These are phyloP conservation scores for Claviceps quebecensis DNA, from an alignment of 2,329 filamentous ascomycete species.

Conservation along the genomic window DNA sequence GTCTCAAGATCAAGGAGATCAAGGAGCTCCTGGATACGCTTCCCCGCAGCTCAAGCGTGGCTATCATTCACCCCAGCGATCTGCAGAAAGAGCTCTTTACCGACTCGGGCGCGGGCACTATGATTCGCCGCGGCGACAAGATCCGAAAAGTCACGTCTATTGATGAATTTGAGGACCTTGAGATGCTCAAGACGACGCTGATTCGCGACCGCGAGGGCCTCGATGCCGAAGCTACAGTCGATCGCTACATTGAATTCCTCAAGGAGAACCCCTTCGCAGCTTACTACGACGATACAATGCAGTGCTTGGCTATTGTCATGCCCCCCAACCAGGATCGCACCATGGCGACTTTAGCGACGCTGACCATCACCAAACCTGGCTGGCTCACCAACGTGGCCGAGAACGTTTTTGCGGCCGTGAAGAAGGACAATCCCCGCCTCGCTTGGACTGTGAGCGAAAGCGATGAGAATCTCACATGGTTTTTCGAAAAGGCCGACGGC, in stretches of 20 bases:
- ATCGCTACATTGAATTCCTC: constrained; percentile 72
- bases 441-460: constrained; percentile 95
- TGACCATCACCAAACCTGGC: constrained; percentile 85
- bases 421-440: constrained; percentile 82
- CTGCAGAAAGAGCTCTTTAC: constrained; percentile 96
- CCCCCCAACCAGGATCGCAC: constrained; percentile 52
- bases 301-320: constrained; percentile 78
- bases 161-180: constrained; percentile 60
- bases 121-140: constrained; percentile 87
- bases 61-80: constrained; percentile 92
- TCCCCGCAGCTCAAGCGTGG: constrained; percentile 83
- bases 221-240: constrained; percentile 70
- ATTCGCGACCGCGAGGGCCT: constrained; percentile 69
- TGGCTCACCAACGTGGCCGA: constrained; percentile 93
- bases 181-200: constrained; percentile 68
- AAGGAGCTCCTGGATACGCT: constrained; percentile 83
- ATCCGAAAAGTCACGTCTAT: constrained; percentile 60
- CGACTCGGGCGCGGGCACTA: constrained; percentile 82
- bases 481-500: constrained; percentile 92
- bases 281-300: constrained; percentile 90
- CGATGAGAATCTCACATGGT: constrained; percentile 95
- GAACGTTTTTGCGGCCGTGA: constrained; percentile 85
- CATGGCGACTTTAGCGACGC: constrained; percentile 72
- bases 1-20: constrained; percentile 95
- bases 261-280: constrained; percentile 71